Evolutionary conservation across 257 asterid species (phyloP), one percentile per base, ranked within the genome.

Genomic region (Solanum neorickii): DNA sequence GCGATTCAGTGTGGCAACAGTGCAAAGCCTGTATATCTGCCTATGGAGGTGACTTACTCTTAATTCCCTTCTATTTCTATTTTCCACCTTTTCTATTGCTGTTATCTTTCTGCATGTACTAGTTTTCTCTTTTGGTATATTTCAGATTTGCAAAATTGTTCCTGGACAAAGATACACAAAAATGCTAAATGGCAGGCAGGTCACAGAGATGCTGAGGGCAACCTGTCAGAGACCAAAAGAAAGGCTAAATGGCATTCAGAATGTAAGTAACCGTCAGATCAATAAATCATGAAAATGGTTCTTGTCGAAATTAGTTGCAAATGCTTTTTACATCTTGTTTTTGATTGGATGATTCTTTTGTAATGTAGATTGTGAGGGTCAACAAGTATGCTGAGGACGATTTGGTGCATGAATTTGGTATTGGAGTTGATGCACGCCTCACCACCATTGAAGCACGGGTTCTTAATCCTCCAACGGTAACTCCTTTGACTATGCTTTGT

Each of bases 21-120:
- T 73, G 18, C 95, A 25, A 95, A 86, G 65, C 96, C 98, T 0
- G 87, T 85, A 1, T 93, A 90, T 92, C 87, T 95, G 75, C 99
- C 99, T 0, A 94, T 96, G 97, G 99, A 96, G 98, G 99, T 95
- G 23, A 85, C 68, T 14, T 78, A 21, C 27, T 84, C 70, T 82
- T 82, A 31, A 15, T 82, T 15, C 21, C 70, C 47, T 80, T 46
- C 21, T 9, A 49, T 49, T 82, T 49, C 20, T 62, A 31, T 2
- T 44, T 23, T 25, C 49, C 5, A 13, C 35, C 21, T 41, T 62
- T 66, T 80, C 6, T 47, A 21, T 16, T 29, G 87, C 85, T 46
- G 27, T 86, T 47, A 7, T 35, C n/a, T n/a, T 20, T 31, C 49
- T 46, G 21, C 47, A 14, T 12, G 65, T 41, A 3, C n/a, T 27